These are phyloP conservation scores for Saccharomycopsis vini DNA, from an alignment of 805 yeast species.

Conservation along the genomic window DNA sequence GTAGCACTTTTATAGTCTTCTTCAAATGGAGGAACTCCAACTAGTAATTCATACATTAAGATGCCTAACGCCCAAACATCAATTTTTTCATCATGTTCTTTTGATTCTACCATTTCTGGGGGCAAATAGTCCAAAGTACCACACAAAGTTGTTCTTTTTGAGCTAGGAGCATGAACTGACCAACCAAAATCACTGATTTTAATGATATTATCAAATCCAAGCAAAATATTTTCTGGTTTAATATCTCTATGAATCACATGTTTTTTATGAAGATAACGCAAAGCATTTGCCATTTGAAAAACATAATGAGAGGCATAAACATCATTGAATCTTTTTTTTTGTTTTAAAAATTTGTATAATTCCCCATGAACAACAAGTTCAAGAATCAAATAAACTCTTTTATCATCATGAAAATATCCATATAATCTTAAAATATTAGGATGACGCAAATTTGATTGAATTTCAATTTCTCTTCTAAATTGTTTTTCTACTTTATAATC, in stretches of 20 bases:
- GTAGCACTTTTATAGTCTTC: constrained; percentile 72
- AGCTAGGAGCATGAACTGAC: constrained; percentile 66
- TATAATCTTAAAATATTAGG: constrained; percentile 71
- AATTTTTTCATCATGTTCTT: constrained; percentile 66
- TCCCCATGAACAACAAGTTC: constrained; percentile 87
- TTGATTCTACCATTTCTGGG: constrained; percentile 88
- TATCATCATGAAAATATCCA: constrained; percentile 77
- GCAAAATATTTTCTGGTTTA: constrained; percentile 85
- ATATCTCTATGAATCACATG: constrained; percentile 86
- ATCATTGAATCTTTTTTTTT: constrained; percentile 63
- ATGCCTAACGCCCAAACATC: constrained; percentile 94
- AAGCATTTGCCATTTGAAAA: constrained; percentile 74
- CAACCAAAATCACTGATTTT: constrained; percentile 94
- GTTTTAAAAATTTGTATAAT: constrained; percentile 61
- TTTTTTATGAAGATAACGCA: constrained; percentile 67
- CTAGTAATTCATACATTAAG: constrained; percentile 73
- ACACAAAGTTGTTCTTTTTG: constrained; percentile 72
- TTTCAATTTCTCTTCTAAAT: constrained; percentile 84
- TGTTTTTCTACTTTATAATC: constrained; percentile 75
- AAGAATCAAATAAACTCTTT: constrained; percentile 71
- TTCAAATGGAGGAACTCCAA: constrained; percentile 90
- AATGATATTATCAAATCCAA: constrained; percentile 66
- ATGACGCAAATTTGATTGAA: constrained; percentile 73
- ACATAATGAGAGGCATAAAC: constrained; percentile 69
- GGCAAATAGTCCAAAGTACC: constrained; percentile 93